Percentiles rank a stretch among this genome's conserved stretches.
Evolutionary conservation across 2,329 filamentous ascomycete genomes (phyloP).

Genomic region (Cytospora piceae): DNA sequence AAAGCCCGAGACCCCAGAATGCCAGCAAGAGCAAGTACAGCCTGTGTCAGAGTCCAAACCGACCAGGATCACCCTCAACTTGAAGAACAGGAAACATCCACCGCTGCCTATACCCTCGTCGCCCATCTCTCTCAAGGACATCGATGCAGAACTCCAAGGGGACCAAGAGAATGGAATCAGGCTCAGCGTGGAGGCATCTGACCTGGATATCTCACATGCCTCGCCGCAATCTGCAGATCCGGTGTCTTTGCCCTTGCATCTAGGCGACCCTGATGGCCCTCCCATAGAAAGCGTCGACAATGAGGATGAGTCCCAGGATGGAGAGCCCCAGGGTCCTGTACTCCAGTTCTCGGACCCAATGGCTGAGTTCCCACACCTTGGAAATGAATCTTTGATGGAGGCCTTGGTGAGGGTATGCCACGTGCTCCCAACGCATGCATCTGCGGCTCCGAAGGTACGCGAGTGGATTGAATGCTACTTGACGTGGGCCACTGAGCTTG

Average conservation of each 20-base stretch:
- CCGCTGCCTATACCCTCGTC: conserved; percentile 48
- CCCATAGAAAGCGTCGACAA: conserved; percentile 49
- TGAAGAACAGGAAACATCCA: conserved; percentile 51
- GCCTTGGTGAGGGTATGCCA: conserved; percentile 35
- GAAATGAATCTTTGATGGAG: conserved; percentile 37
- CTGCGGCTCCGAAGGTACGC: conserved; percentile 41
- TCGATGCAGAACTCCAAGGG: conserved; percentile 32
- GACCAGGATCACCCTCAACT: conserved; percentile 64
- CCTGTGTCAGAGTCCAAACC: conserved; percentile 50
- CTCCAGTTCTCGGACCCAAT: conserved; percentile 47
- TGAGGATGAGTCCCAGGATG: conserved; percentile 37
- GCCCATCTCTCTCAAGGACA: conserved; percentile 45
- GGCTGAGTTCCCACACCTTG: conserved; percentile 50
- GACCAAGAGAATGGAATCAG: conserved; percentile 41
- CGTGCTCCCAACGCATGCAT: conserved; percentile 35
- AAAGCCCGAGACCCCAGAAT: conserved; percentile 50
- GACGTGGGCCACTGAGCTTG: conserved; percentile 41
- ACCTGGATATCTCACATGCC: conserved; percentile 43
- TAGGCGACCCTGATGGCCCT: conserved; percentile 45
- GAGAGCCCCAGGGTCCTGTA: conserved; percentile 33
- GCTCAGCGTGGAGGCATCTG: conserved; percentile 51
- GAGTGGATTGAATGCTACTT: conserved; percentile 58
- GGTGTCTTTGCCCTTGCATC: conserved; percentile 27
- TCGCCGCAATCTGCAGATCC: conserved; percentile 7
- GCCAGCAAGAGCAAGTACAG: conserved; percentile 38